Evolutionary conservation across 164 flowering plant genomes (phyloP).

Genomic region (Sedum album): DNA sequence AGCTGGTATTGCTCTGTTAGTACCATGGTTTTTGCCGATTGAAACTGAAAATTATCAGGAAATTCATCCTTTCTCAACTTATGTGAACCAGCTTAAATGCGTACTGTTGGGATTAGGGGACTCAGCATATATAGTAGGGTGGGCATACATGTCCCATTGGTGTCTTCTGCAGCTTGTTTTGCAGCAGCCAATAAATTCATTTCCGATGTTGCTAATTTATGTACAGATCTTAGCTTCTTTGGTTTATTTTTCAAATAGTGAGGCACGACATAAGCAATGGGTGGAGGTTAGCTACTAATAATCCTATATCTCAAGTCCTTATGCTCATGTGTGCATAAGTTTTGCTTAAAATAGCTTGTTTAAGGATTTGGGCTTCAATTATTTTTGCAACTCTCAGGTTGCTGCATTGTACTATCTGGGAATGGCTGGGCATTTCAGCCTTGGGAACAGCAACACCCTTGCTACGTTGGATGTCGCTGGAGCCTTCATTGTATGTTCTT

Average conservation of each 20-base stretch:
- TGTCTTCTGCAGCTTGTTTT: constrained; percentile 81
- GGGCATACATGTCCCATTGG: constrained; percentile 55
- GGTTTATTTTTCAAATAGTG: constrained; percentile 24
- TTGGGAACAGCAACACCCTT: constrained; percentile 89
- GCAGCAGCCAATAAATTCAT: constrained; percentile 71
- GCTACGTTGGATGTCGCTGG: constrained; percentile 98
- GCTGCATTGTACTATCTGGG: constrained; percentile 67
- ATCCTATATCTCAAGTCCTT: neutral
- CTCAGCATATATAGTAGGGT: constrained; percentile 46
- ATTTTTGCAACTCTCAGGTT: constrained; percentile 35
- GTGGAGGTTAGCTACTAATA: constrained; percentile 54
- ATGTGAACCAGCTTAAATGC: constrained; percentile 13
- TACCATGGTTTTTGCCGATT: constrained; percentile 66
- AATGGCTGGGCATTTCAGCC: constrained; percentile 88
- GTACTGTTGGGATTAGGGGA: constrained; percentile 25
- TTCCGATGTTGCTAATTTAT: constrained; percentile 55
- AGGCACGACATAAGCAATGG: constrained; percentile 43
- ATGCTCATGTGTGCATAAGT: neutral
- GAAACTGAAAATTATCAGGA: constrained; percentile 8
- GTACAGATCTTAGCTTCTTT: constrained; percentile 48
- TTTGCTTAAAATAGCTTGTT: neutral
- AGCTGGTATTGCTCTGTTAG: constrained; percentile 24
- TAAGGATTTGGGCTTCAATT: neutral
- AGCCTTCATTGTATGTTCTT: constrained; percentile 63
- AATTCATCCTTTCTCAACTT: constrained; percentile 14